Base-by-base conservation (phyloP, 1,284 basidiomycete genomes). In the Microstroma glucosiphilum region DNA sequence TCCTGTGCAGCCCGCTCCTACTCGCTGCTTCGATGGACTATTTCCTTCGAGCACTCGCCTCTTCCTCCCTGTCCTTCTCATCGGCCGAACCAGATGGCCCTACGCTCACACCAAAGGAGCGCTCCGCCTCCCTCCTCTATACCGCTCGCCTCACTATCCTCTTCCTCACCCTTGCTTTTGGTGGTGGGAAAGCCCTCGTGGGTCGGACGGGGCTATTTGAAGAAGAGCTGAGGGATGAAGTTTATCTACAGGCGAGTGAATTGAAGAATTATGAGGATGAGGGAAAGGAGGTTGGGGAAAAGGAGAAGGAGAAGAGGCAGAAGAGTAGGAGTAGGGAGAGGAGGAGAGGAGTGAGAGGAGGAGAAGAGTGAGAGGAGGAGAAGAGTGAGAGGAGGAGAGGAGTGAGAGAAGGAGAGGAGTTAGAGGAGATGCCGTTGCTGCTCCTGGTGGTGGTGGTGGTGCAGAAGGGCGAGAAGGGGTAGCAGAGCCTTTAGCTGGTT, bases 171-270 rank as follows among this genome's bases (percentile, higher is more conserved):
- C 25, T 54, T 15, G 15, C 51, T 23, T 17, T 19, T 15, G 21
- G 19, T 21, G 51, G 13, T 6, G 25, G 19, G 2, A 17, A 25
- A 13, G 21, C 25, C 51, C n/a, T 54, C 21, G 17, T 26, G 21
- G 25, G 13, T 8, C 15, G 25, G 2, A 19, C 26, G 15, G 17
- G 26, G 6, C 51, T 21, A 2, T 54, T 19, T 25, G 51, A 54
- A 23, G 13, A 26, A 21, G 51, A 54, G 21, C 13, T 54, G 51
- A 17, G 51, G 51, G 51, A 54, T 25, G 51, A 54, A 25, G 51
- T 54, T 7, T 54, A 54, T 25, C 51, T 54, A 6, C n/a, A 54
- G 51, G 51, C 51, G 15, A 54, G 51, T 21, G 51, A 54, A 21
- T 25, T 54, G 15, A 21, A 25, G 51, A 54, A 54, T 25, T 54